Evolutionary conservation across 805 yeast species (phyloP).

Genomic region (Candida qinlingensis): DNA sequence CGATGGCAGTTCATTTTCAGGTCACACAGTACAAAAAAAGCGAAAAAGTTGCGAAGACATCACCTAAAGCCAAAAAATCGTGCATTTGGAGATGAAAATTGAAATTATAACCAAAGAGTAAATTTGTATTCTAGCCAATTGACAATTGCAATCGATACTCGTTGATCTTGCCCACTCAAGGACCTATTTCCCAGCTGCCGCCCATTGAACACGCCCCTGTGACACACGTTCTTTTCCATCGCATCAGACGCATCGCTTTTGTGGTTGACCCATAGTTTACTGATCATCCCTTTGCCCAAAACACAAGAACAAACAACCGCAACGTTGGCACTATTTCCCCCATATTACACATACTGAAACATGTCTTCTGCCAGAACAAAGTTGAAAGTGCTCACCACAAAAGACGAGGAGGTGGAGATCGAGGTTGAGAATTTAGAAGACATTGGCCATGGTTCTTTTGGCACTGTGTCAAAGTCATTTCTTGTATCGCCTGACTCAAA

Average conservation of each 20-base stretch:
- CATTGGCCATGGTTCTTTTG: conserved; percentile 99
- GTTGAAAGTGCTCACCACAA: conserved; percentile 11
- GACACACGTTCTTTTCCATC: background rate
- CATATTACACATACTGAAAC: background rate
- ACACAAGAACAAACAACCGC: background rate
- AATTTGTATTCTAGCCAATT: background rate
- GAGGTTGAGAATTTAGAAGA: conserved; percentile 79
- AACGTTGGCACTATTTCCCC: background rate
- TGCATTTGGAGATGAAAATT: too few relatives aligned
- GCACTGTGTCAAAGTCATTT: conserved; percentile 90
- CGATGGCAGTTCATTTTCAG: background rate
- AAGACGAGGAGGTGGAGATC: conserved; percentile 35
- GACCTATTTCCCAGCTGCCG: background rate
- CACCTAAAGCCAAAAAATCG: background rate
- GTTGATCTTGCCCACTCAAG: too few relatives aligned
- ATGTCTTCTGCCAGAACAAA: background rate
- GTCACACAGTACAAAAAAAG: conserved; percentile 1
- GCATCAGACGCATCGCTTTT: background rate
- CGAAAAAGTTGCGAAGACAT: background rate
- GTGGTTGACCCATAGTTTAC: background rate
- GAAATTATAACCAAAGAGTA: background rate
- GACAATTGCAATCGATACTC: background rate
- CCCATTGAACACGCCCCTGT: background rate
- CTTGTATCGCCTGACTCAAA: conserved; percentile 62
- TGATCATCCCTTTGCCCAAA: background rate